Evolutionary conservation across 345 rosid genomes (phyloP), one percentile per base, ranked within the genome.

Genomic region (Adansonia digitata): DNA sequence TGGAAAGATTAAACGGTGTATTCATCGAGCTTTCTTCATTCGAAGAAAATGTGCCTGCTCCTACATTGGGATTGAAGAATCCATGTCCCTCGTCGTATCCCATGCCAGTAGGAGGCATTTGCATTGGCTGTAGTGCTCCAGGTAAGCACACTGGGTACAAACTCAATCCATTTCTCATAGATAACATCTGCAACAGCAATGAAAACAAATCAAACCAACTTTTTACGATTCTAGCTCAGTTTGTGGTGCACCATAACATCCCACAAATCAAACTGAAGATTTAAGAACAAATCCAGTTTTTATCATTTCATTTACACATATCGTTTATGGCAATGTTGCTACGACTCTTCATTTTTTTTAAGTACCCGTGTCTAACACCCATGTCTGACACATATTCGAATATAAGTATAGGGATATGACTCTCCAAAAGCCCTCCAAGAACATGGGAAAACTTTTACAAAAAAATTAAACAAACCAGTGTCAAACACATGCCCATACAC

Each of bases 101-200:
- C 81, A 85, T 42, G 77, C 85, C 89, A 3, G 82, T 35, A 34
- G 81, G 55, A 66, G 85, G 81, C 60, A 78, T 64, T 77, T 85
- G 86, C 83, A 75, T 63, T 29, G 84, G 81, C 74, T 84, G 88
- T 55, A 77, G 45, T 46, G 75, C 85, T 74, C 86, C 89, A 10
- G 91, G 88, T 75, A 82, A 75, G 81, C 85, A 82, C 84, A 83
- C 71, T 27, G 88, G 88, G 61, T 85, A 85, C 77, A 85, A 78
- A 77, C 85, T 80, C 75, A 86, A 56, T 43, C 91, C 91, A 52
- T 88, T 88, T 81, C 89, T 84, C 89, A 86, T 77, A 12, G 89
- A 78, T 65, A 88, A 74, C 91, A 88, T 88, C 89, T 88, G 91
- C 64, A 72, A 53, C 62, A 55, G 24, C 57, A 77, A 81, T 63